Base-by-base conservation (phyloP, 2,329 filamentous ascomycete species). In the Parafenestella ontariensis region DNA sequence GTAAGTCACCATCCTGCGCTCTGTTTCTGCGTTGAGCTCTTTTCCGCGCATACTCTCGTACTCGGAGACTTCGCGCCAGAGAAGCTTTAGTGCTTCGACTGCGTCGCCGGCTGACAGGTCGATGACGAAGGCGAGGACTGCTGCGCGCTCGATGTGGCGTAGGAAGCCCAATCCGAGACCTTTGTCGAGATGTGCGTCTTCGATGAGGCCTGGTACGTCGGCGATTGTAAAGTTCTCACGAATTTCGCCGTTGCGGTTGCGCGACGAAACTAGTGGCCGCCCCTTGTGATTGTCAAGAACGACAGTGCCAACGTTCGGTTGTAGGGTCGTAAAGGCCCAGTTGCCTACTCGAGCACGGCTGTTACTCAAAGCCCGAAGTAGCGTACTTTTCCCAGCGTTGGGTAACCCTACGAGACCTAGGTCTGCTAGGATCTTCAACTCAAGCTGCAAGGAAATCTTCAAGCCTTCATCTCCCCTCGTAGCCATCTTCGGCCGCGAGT, bases 321-420 rank as follows among this genome's bases (percentile, higher is more conserved):
- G 89, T 8, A 99, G 82, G 0, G 95, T 99, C 3, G 95, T 99
- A 74, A 99, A 99, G 9, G 92, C 94, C 95, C 95, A 99, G 73
- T 90, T 88, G 36, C 95, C 95, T 4, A 99, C 87, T 34, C 95
- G 86, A 1, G 95, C 91, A 55, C 92, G 89, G 72, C 91, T 96
- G 74, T 93, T 93, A 66, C 89, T 96, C 66, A 99, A 80, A 3
- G 93, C 89, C 17, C 95, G 88, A 15, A 98, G 83, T 1, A 99
- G 83, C 0, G 95, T 98, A 72, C 91, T 96, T 78, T 99, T 99
- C 8, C 95, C 95, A 4, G 94, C 95, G 73, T 99, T 99, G 1
- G 95, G 95, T 15, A 98, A 85, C 0, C 95, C 95, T 15, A 99
- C 95, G 2, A 99, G 83, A 0, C 95, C 95, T 7, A 99, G 89